Evolutionary conservation across 2,329 filamentous ascomycete species (phyloP), one percentile per base, ranked within the genome.

Genomic region (Akanthomyces lecanii): DNA sequence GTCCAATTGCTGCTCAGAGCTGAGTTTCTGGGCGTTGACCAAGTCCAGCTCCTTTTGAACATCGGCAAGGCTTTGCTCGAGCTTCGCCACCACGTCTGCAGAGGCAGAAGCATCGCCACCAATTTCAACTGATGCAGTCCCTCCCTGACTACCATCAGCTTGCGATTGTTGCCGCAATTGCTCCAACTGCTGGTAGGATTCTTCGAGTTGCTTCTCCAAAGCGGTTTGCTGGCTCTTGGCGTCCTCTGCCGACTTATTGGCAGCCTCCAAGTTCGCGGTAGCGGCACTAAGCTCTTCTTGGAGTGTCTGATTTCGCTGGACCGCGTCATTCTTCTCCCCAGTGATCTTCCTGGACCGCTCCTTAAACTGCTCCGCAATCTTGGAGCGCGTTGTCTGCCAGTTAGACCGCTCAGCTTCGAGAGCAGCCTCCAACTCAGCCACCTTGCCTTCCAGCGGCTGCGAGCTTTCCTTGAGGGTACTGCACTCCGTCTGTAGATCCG

Each of bases 11-110:
- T 85, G 78, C 66, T 91, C 85, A n/a, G 91, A 79, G 2, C 80
- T 79, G 21, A 86, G 81, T 73, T 91, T 92, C 72, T 95, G 87
- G 11, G 85, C 79, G 7, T 78, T 87, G 60, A 88, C 82, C 1
- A 80, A 80, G 50, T 88, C 86, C 11, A 95, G 82, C 67, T 93
- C 85, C 67, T 86, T 84, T 25, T 77, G 81, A 16, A 80, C 72
- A 48, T 78, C 72, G 2, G 72, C 67, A 8, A 87, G 75, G 65
- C 86, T 79, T 65, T 79, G 76, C 65, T 86, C 80, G 21, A 84
- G 71, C 54, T 78, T 74, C 10, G 74, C 67, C 5, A 80, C 71
- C 69, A 83, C 75, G 78, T 89, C 75, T 0, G 74, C 65, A 36
- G 80, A 77, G 59, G 71, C 69, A 40, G 77, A 71, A 52, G 82